Percentiles rank a stretch among this genome's conserved stretches.
phyloP scores from a whole-genome alignment of 768 basidiomycete genomes.

The Nevesoporus exiguus region DNA sequence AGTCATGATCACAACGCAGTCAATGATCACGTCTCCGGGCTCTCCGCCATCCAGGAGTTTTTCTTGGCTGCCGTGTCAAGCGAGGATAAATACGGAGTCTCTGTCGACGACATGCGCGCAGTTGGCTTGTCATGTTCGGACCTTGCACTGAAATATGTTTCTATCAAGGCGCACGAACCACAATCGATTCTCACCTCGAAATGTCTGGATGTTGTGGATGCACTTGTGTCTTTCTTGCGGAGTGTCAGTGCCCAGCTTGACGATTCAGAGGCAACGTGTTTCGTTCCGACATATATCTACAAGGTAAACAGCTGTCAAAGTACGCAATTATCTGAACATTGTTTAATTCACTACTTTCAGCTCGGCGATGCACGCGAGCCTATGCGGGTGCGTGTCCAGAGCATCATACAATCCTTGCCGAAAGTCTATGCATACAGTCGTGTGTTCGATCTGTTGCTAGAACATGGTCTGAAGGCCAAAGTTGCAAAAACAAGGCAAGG shows the following conservation, averaged over 20 bases:
- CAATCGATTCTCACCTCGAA: conserved; percentile 86
- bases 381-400: conserved; percentile 73
- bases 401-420: conserved; percentile 79
- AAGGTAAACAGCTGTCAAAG: conserved; percentile 53
- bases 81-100: conserved; percentile 48
- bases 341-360: conserved; percentile 38
- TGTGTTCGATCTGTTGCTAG: conserved; percentile 81
- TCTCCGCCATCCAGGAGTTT: conserved; percentile 72
- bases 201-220: conserved; percentile 83
- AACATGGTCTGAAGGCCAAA: conserved; percentile 86
- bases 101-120: conserved; percentile 49
- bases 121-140: conserved; percentile 86
- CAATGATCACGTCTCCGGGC: conserved; percentile 83
- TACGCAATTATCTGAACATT: not conserved
- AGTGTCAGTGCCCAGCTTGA: conserved; percentile 71
- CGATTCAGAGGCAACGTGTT: conserved; percentile 83
- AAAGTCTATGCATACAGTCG: conserved; percentile 93
- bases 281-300: conserved; percentile 84
- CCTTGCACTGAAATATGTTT: conserved; percentile 88
- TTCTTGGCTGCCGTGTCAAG: conserved; percentile 56
- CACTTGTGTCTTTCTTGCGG: conserved; percentile 73
- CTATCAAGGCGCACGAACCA: conserved; percentile 84
- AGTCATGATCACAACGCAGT: conserved; percentile 95
- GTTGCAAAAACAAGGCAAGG: conserved; percentile 91
- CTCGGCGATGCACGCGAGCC: conserved; percentile 90